These are phyloP conservation scores for Priceomyces carsonii DNA, from an alignment of 805 yeast species.

Conservation along the genomic window DNA sequence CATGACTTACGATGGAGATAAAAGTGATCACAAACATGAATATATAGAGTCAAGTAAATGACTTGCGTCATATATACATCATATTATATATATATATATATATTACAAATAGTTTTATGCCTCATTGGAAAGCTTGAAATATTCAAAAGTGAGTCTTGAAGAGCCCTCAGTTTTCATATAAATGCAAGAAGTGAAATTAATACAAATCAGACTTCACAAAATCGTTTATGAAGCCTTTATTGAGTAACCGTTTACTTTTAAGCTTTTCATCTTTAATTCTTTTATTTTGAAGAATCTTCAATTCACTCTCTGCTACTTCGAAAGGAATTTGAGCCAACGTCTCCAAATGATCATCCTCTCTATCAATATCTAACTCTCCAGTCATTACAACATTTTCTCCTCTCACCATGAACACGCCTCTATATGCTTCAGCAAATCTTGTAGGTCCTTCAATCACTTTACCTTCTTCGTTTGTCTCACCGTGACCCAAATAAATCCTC, in stretches of 20 bases:
- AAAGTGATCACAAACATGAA: too few species aligned
- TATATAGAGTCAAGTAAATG: too few species aligned
- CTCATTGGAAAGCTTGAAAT: too few species aligned
- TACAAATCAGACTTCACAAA: slow-evolving; percentile 56
- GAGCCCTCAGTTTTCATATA: too few species aligned
- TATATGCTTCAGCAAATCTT: slow-evolving; percentile 70
- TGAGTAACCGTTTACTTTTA: slow-evolving; percentile 50
- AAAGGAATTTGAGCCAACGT: slow-evolving; percentile 60
- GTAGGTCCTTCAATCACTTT: slow-evolving; percentile 2
- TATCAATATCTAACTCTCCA: slow-evolving; percentile 90
- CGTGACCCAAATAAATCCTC: slow-evolving; percentile 61
- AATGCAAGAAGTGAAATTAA: slow-evolving; percentile 19
- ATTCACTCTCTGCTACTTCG: slow-evolving; percentile 55
- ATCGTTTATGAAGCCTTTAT: slow-evolving; percentile 59
- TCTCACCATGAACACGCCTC: slow-evolving; percentile 85
- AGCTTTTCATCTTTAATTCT: slow-evolving; percentile 42
- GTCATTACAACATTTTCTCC: slow-evolving; percentile 95
- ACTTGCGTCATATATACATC: too few species aligned
- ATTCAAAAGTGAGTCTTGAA: too few species aligned
- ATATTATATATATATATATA: too few species aligned
- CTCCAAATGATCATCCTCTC: slow-evolving; percentile 69
- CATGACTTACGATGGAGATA: too few species aligned
- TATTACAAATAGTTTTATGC: too few species aligned
- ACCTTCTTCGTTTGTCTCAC: slow-evolving; percentile 34
- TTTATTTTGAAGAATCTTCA: slow-evolving; percentile 26